Evolutionary conservation across 2,329 filamentous ascomycete species (phyloP), one percentile per base, ranked within the genome.

Genomic region (Neopestalotiopsis clavispora): DNA sequence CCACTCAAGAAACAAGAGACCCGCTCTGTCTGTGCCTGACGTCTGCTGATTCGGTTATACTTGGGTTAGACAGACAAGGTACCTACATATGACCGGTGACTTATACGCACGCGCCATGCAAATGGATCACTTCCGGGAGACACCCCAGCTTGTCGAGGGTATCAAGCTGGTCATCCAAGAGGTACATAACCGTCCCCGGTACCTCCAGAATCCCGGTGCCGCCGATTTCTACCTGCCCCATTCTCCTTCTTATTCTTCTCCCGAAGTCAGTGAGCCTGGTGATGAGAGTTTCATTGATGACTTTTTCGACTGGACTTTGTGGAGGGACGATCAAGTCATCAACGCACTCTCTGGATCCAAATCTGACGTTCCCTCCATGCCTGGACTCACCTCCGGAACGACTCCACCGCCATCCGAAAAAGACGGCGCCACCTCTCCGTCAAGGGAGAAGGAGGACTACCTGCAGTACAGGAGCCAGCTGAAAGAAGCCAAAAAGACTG

Each of bases 351-450:
- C 49, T 57, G 14, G 20, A 42, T 75, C 72, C 75, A 74, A 75
- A 69, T 77, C 75, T 64, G 77, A 77, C 69, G 71, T 72, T 69
- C 75, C 75, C 28, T 78, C 77, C 70, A 74, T 77, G 67, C 77
- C 77, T 71, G 76, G 75, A 49, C 76, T 78, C 71, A 78, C 77
- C 14, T 76, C 75, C 69, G 76, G 74, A 30, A 72, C 76, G 20
- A 67, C 65, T 23, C 65, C 65, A n/a, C 52, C 65, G 32, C 65
- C 65, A 42, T 78, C 77, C 40, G 77, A 78, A 67, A 75, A 78
- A 69, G 77, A 75, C 69, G 75, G 76, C n/a, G 75, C 75, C n/a
- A 30, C 59, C 20, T 69, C 74, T 40, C 76, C 77, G 20, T 75
- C 76, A 38, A 70, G 75, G 20, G 52, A 59, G 12, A 42, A n/a